Evolutionary conservation across 176 grass and related monocot species (phyloP), one percentile per base, ranked within the genome.

Genomic region (Ampelocalamus luodianensis): DNA sequence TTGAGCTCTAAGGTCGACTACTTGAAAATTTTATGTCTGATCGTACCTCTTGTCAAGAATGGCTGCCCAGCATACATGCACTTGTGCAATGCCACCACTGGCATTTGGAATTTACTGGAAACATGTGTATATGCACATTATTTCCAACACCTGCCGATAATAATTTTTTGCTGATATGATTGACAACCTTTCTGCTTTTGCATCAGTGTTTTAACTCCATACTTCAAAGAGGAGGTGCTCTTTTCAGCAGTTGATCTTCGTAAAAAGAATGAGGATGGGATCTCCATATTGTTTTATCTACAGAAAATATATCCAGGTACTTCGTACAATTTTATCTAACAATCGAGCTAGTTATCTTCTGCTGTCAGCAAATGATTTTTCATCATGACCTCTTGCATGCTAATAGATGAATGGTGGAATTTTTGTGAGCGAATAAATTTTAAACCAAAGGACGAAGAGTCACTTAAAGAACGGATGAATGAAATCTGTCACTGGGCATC

Each of bases 121-220:
- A 3, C 44, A 3, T 46, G 44, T 44, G 9, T 46, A 46, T 46
- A 46, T 46, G 44, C 11, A 46, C 11, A 46, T 11, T 46, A 89
- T 98, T 88, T 84, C 91, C 89, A 67, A 3, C 74, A 72, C 4
- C 32, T 74, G 0, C 2, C 3, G 26, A 87, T 53, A n/a, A 66
- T 29, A 29, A 79, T 23, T 64, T 63, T 48, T 48, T 83, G 8
- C 56, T 50, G 27, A 82, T 72, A 6, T 20, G 10, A 42, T 59
- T 50, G 56, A 90, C 18, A n/a, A 1, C 15, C 17, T 78, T 18
- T 83, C 27, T 90, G 42, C 68, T 87, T 87, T 83, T 66, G 32
- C 46, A 84, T 86, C 78, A 98, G 96, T 92, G 93, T 98, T 83
- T 83, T 98, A 87, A 98, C 96, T 90, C 96, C 96, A 76, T 98